Evolutionary conservation across 371 early-diverging fungal species (phyloP), one percentile per base, ranked within the genome.

Genomic region (Phascolomyces articulosus): DNA sequence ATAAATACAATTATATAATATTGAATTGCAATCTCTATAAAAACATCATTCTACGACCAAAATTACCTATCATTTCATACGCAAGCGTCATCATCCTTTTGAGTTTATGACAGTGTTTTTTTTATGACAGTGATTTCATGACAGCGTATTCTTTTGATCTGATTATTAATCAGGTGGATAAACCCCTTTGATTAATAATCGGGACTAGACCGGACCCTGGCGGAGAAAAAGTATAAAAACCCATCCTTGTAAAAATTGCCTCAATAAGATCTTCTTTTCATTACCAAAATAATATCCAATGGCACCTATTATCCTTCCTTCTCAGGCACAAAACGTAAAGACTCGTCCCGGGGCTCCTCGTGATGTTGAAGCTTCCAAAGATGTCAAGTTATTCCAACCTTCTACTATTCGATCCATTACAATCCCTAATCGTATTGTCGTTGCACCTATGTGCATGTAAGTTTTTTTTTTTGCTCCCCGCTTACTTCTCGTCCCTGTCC

Each of bases 361-460:
- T 23, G 58, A 64, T 29, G 31, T 58, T 10, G 64, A 66, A 20
- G 41, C 58, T 15, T 49, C 60, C 15, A 58, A 58, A 20, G 56
- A 44, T 57, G 58, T 64, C 40, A 40, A 51, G 58, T 74, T 92
- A 10, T 94, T 93, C 73, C 77, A 78, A 49, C 93, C 94, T 1
- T 69, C 90, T 26, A 82, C 66, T 10, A 59, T 92, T 55, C 84
- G 88, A 53, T 74, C 75, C 21, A 65, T 87, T 40, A 79, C 80
- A 0, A 70, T 91, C 41, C 85, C 87, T 65, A 96, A 95, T 80
- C 80, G 95, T 18, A 70, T 94, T 21, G 82, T 85, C 4, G 91
- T 95, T 13, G 83, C 92, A 13, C 95, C 96, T 28, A 95, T 95
- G 95, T 91, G 86, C 73, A 66, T 66, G 65, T 63, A 56, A 44